Evolutionary conservation across 495 filamentous ascomycete species (phyloP), one percentile per base, ranked within the genome.

Genomic region (Lindgomyces ingoldianus): DNA sequence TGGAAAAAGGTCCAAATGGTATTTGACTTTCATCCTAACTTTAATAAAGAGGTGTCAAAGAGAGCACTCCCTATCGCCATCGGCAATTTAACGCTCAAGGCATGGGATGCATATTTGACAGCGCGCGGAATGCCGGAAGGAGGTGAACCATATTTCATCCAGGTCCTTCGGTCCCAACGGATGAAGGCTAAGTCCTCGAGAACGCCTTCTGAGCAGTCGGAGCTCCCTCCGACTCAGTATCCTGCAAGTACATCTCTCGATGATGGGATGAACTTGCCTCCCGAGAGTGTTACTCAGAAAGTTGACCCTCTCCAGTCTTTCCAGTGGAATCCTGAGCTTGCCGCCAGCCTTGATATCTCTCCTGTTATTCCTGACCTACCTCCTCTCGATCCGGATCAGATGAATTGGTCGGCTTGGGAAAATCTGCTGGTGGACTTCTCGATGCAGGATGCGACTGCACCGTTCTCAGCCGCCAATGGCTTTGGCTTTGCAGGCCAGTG

Each of bases 381-480:
- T 14, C 50, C 49, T 1, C 27, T 65, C 3, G 62, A 70, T 46
- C 44, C 47, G 8, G 57, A 65, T 16, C 62, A 65, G 50, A 55
- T 69, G 60, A 64, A 64, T 25, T 69, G 66, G 66, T 18, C 48
- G 10, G 22, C 22, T 14, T 70, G 67, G 67, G 62, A 70, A 22
- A 62, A 47, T 50, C 48, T 70, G 3, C 16, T 70, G 4, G 29
- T 45, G n/a, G 49, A 65, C 30, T 65, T 58, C 27, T 30, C 60
- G 33, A 50, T 44, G 36, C 19, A 45, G 30, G 52, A 56, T 12
- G 10, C 45, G 9, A 29, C 52, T 19, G 52, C 3, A 4, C 22
- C 24, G 12, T 45, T 26, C 19, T 21, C 30, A 1, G 54, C 19
- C 25, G 54, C 19, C n/a, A 18, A 30, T 25, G 26, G 16, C 1